These are phyloP conservation scores for Aspergillus diversus DNA, from an alignment of 495 filamentous ascomycete species.

Conservation along the genomic window DNA sequence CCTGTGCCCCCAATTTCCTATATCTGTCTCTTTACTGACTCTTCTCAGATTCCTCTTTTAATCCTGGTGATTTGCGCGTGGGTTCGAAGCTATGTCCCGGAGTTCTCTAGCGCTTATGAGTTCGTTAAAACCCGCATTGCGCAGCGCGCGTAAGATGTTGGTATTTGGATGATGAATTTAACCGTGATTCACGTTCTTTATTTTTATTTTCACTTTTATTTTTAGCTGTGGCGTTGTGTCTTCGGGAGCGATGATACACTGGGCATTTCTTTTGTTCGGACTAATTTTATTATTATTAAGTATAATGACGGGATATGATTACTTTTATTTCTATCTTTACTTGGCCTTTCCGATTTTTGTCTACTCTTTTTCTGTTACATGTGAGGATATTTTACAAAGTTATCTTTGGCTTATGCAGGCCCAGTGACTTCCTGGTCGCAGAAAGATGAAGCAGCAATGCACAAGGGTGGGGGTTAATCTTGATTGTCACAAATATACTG, in stretches of 20 bases:
- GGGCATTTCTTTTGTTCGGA: slow-evolving; percentile 27
- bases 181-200: slow-evolving; percentile 23
- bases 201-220: slow-evolving; percentile 25
- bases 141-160: slow-evolving; percentile 44
- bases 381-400: slow-evolving; percentile 19
- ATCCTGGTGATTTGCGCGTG: slow-evolving; percentile 66
- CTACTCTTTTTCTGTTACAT: not conserved
- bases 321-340: slow-evolving; percentile 1
- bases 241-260: slow-evolving; percentile 28
- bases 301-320: slow-evolving; percentile 50
- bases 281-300: slow-evolving; percentile 25
- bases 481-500: not conserved
- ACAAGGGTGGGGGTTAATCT: not conserved
- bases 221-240: slow-evolving; percentile 31
- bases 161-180: slow-evolving; percentile 29
- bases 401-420: not conserved
- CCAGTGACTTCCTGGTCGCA: slow-evolving; percentile 17
- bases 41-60: slow-evolving; percentile 49
- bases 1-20: not conserved
- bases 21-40: slow-evolving; percentile 24
- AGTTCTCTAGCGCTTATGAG: slow-evolving; percentile 46
- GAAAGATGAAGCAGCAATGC: slow-evolving; percentile 7
- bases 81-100: slow-evolving; percentile 62
- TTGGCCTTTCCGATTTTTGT: slow-evolving; percentile 6
- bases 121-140: slow-evolving; percentile 50